Evolutionary conservation across 2,329 filamentous ascomycete genomes (phyloP).

Genomic region (Penicillium expansum): DNA sequence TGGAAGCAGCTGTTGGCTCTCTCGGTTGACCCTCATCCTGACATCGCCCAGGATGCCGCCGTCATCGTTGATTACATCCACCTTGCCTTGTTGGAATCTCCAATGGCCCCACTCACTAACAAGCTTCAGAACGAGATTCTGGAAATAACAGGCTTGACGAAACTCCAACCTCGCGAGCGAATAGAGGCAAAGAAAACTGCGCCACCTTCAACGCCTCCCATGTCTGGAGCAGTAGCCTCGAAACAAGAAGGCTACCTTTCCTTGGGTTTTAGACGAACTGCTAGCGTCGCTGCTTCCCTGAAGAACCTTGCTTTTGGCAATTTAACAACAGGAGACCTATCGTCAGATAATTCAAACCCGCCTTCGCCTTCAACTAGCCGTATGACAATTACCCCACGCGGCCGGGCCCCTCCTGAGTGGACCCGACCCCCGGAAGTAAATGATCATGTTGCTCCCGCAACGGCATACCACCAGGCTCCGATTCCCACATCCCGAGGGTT

Average conservation of each 20-base stretch:
- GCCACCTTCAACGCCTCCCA: constrained; percentile 49
- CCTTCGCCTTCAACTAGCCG: constrained; percentile 33
- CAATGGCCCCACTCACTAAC: constrained; percentile 68
- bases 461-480: constrained; percentile 72
- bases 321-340: constrained; percentile 34
- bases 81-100: constrained; percentile 71
- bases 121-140: constrained; percentile 66
- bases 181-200: constrained; percentile 35
- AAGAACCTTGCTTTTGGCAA: constrained; percentile 60
- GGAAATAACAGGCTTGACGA: constrained; percentile 36
- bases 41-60: constrained; percentile 81
- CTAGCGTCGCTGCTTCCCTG: constrained; percentile 63
- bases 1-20: constrained; percentile 93
- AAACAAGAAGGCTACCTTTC: constrained; percentile 62
- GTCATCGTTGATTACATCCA: constrained; percentile 86
- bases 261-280: constrained; percentile 59
- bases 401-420: constrained; percentile 57
- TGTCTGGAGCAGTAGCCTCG: constrained; percentile 43
- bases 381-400: constrained; percentile 46
- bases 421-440: constrained; percentile 70
- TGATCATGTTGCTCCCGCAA: constrained; percentile 63
- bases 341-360: constrained; percentile 26
- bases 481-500: constrained; percentile 79
- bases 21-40: constrained; percentile 90
- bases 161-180: constrained; percentile 39